These are phyloP conservation scores for Pogostemon cablin DNA, from an alignment of 257 asterid species.

Conservation along the genomic window DNA sequence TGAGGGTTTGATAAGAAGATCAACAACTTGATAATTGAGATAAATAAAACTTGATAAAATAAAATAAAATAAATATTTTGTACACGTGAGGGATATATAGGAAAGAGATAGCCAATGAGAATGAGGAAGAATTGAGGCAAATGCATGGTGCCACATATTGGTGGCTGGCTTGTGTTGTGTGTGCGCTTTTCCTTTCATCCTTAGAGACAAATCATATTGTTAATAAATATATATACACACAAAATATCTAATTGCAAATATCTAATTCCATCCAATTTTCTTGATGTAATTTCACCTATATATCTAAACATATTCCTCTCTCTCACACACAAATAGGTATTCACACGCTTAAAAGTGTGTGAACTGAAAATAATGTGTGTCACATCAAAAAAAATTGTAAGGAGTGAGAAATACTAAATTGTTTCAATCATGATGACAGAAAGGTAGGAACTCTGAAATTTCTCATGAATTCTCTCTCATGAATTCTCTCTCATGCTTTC, in stretches of 20 bases:
- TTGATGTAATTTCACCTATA: slow-evolving; percentile 17
- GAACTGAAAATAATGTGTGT: slow-evolving; percentile 28
- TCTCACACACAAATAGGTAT: neutral
- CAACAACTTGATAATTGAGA: too few species aligned
- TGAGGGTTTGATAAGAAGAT: neutral
- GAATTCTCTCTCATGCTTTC: slow-evolving; percentile 1
- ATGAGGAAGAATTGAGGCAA: slow-evolving; percentile 26
- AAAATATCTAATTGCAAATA: slow-evolving; percentile 39
- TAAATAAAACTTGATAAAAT: too few species aligned
- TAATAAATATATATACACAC: neutral
- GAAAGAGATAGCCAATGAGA: slow-evolving; percentile 31
- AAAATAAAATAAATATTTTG: neutral
- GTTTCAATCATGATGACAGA: slow-evolving; percentile 38
- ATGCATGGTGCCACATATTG: slow-evolving; percentile 33
- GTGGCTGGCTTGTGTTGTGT: slow-evolving; percentile 20
- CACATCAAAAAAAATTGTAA: slow-evolving; percentile 37
- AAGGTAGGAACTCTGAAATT: slow-evolving; percentile 24
- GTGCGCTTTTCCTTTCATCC: slow-evolving; percentile 2
- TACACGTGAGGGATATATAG: slow-evolving; percentile 17
- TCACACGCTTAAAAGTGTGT: neutral
- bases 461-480: slow-evolving; percentile 23
- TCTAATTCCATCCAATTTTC: slow-evolving; percentile 31
- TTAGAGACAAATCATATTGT: neutral
- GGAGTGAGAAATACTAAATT: slow-evolving; percentile 29
- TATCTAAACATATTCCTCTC: neutral